Percentiles rank a stretch among this genome's conserved stretches.
phyloP scores from a whole-genome alignment of 2,329 filamentous ascomycete species.

The Orbilia brochopaga region DNA sequence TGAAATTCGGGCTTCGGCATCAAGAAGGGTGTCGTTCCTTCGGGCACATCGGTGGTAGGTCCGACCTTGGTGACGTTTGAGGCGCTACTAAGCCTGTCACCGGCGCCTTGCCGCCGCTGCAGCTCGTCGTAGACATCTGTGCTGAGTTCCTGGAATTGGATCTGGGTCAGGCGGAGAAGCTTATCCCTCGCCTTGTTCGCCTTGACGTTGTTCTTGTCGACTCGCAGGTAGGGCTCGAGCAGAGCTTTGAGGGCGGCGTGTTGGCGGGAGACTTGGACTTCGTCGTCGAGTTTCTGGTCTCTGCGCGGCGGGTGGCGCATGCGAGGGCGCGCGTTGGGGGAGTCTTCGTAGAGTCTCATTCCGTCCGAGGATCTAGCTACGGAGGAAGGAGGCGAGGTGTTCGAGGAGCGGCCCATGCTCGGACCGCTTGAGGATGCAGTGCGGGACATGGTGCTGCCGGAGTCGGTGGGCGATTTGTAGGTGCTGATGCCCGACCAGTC shows the following conservation, averaged over 20 bases:
- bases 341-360: slow-evolving; percentile 66
- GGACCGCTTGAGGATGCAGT: slow-evolving; percentile 55
- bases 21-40: slow-evolving; percentile 69
- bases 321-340: slow-evolving; percentile 52
- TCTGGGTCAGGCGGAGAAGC: slow-evolving; percentile 81
- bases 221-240: slow-evolving; percentile 53
- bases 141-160: slow-evolving; percentile 96
- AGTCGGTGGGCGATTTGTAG: slow-evolving; percentile 65
- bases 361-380: slow-evolving; percentile 84
- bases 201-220: slow-evolving; percentile 53
- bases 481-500: slow-evolving; percentile 77
- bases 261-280: slow-evolving; percentile 63
- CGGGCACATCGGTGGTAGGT: slow-evolving; percentile 62
- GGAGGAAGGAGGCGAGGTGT: slow-evolving; percentile 82
- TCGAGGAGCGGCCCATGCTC: slow-evolving; percentile 57
- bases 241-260: slow-evolving; percentile 54
- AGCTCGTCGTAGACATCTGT: slow-evolving; percentile 98
- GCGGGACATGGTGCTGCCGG: slow-evolving; percentile 65
- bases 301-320: slow-evolving; percentile 41
- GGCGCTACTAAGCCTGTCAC: slow-evolving; percentile 57
- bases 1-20: slow-evolving; percentile 89
- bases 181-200: slow-evolving; percentile 94
- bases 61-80: slow-evolving; percentile 59
- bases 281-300: slow-evolving; percentile 60
- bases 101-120: slow-evolving; percentile 77